Evolutionary conservation across 2,329 filamentous ascomycete genomes (phyloP).

Genomic region (Pyricularia grisea): DNA sequence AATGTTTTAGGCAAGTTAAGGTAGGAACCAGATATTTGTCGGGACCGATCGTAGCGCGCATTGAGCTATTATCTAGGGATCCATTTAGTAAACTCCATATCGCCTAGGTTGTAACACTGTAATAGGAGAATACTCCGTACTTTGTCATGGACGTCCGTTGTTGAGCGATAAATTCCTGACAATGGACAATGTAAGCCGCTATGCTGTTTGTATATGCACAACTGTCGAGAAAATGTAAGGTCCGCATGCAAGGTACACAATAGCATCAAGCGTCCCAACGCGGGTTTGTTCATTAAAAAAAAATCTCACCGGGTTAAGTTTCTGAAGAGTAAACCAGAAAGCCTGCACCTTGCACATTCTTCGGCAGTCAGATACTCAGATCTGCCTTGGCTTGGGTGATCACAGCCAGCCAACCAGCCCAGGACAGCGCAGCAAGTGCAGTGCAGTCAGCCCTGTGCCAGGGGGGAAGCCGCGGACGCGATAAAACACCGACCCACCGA

Average conservation of each 20-base stretch:
- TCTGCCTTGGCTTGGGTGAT: neutral
- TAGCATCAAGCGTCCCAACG: too few relatives aligned
- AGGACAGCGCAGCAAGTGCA: neutral
- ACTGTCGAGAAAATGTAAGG: too few relatives aligned
- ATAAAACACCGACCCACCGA: slow-evolving; percentile 4
- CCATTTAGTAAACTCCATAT: neutral
- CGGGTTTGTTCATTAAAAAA: too few relatives aligned
- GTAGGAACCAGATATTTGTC: neutral
- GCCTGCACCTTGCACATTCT: too few relatives aligned
- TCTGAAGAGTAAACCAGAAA: too few relatives aligned
- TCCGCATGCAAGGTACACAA: too few relatives aligned
- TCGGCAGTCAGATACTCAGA: neutral
- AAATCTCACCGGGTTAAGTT: too few relatives aligned
- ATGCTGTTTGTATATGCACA: too few relatives aligned
- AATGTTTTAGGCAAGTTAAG: neutral
- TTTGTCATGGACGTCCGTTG: too few relatives aligned
- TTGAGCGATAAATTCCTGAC: too few relatives aligned
- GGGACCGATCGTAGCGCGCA: neutral
- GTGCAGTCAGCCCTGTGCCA: neutral
- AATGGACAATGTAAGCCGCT: too few relatives aligned
- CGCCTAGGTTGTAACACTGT: neutral
- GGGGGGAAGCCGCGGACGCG: neutral
- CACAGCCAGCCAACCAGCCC: neutral
- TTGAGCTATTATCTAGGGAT: neutral
- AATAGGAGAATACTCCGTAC: neutral